Evolutionary conservation across 2,329 filamentous ascomycete species (phyloP), one percentile per base, ranked within the genome.

Genomic region (Beauveria medogensis): DNA sequence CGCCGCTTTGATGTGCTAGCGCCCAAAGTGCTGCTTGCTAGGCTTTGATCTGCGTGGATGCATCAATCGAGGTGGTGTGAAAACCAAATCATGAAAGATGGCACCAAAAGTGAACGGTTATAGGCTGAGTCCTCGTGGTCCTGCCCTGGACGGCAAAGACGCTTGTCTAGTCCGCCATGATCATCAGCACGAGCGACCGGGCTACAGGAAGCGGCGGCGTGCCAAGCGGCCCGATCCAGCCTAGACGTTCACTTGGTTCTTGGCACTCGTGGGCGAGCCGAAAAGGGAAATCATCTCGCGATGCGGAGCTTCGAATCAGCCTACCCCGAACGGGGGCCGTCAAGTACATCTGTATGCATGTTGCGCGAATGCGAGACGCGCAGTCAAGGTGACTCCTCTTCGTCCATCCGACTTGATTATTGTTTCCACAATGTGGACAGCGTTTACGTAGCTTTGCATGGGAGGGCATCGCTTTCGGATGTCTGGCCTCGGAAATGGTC

Each of bases 211-310:
- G 34, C 12, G 34, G 34, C 47, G 47, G 26, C 47, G 46, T n/a
- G 53, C 10, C 18, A 46, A 55, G 16, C 3, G 6, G 10, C 41
- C 53, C n/a, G 8, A 22, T 44, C 14, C 2, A 46, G 40, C n/a
- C 26, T 47, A 55, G 41, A 30, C n/a, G 2, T n/a, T 10, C 28
- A 18, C 34, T n/a, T 26, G 7, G 9, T 41, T 24, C 51, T 54
- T 54, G 26, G 53, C 41, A 14, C 34, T 56, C 28, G 41, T 28
- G 43, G 55, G 55, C 28, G 18, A 22, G 30, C 59, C 59, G 3
- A 51, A 61, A 56, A 26, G 18, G 59, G 59, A 55, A 61, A 37
- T 43, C 16, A 56, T 50, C 43, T 61, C 46, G 59, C 52, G 59
- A 24, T 48, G 44, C 16, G 58, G 37, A 46, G 51, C 41, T 20